Conservation (phyloP, 495 filamentous ascomycete genomes). For the Xylaria castorea region DNA sequence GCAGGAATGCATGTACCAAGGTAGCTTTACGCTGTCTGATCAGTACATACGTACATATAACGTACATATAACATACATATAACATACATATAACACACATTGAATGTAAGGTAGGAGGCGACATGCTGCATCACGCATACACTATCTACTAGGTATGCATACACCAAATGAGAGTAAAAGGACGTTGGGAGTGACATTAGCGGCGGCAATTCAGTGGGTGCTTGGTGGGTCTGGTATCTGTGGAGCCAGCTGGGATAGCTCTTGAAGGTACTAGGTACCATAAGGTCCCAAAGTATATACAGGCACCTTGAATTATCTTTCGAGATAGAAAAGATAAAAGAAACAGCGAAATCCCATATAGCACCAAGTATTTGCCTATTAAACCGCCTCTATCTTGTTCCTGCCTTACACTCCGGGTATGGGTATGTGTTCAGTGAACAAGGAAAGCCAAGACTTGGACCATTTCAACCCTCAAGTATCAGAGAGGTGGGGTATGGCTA, state of each 20-base stretch:
- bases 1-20: background rate
- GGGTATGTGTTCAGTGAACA: background rate
- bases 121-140: background rate
- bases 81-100: too few relatives aligned
- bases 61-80: too few relatives aligned
- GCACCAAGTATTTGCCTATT: background rate
- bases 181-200: slow-evolving; percentile 26
- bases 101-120: background rate
- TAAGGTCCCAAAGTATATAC: too few relatives aligned
- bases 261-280: background rate
- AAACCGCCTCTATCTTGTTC: background rate
- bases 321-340: background rate
- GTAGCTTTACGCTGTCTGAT: too few relatives aligned
- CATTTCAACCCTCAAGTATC: background rate
- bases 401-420: background rate
- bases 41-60: too few relatives aligned
- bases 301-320: background rate
- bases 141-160: background rate
- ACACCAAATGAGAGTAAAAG: background rate
- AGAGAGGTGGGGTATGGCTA: background rate
- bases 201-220: slow-evolving; percentile 23
- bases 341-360: background rate
- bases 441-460: background rate
- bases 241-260: background rate
- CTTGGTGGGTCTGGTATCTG: slow-evolving; percentile 5